Evolutionary conservation across 1,284 basidiomycete species (phyloP).

Genomic region (Schizophyllum commune): DNA sequence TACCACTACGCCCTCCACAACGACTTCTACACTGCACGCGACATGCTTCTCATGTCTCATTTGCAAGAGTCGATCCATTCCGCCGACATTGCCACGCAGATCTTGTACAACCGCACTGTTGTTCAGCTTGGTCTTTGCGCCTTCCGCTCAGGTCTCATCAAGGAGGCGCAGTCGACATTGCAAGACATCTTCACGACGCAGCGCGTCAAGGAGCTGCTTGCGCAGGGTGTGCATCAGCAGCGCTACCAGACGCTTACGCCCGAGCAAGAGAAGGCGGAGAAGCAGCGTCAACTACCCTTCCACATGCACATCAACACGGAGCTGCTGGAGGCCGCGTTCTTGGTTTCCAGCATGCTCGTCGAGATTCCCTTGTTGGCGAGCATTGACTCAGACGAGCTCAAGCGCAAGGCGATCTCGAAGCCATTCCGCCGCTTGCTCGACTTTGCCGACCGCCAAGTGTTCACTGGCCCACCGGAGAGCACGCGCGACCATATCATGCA

Average conservation of each 20-base stretch:
- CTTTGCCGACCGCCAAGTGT: constrained; percentile 96
- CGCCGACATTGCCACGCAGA: constrained; percentile 96
- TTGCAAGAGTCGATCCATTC: constrained; percentile 94
- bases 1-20: constrained; percentile 97
- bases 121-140: constrained; percentile 97
- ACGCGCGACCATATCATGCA: constrained; percentile 99
- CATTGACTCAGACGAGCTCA: constrained; percentile 90
- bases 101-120: constrained; percentile 95
- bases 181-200: constrained; percentile 96
- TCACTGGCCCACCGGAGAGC: constrained; percentile 97
- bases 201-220: constrained; percentile 93
- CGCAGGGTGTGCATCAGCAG: constrained; percentile 93
- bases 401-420: constrained; percentile 87
- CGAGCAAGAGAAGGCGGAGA: constrained; percentile 96
- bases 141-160: constrained; percentile 92
- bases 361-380: constrained; percentile 95
- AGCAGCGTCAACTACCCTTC: constrained; percentile 94
- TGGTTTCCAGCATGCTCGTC: constrained; percentile 97
- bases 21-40: constrained; percentile 94
- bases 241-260: constrained; percentile 83
- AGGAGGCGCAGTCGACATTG: constrained; percentile 88
- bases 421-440: constrained; percentile 94
- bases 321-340: constrained; percentile 93
- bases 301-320: constrained; percentile 99
- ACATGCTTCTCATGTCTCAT: constrained; percentile 99